Base-by-base conservation (phyloP, 768 basidiomycete species). In the Leccinum subtestaceum region DNA sequence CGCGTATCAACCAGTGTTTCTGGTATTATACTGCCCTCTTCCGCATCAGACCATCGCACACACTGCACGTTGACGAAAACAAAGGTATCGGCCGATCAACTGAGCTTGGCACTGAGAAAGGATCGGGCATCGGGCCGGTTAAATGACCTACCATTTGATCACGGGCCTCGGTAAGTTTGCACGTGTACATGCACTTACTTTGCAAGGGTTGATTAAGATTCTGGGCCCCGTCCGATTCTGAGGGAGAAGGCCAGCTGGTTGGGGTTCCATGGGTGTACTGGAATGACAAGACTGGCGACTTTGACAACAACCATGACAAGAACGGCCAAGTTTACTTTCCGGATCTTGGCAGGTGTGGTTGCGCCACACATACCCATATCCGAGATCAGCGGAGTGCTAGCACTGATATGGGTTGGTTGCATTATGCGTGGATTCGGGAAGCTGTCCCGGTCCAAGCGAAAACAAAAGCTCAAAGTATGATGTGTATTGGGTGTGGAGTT, bases 321-420 rank as follows among this genome's bases (percentile, higher is more conserved):
- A 52, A 23, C 12, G 17, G 12, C 3, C 12, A 29, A 29, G 23
- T 32, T 29, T 58, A 25, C 25, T 50, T n/a, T 36, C 34, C 58
- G 58, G 58, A 60, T 59, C 59, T 60, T 45, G 48, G 13, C 25
- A 11, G 12, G 21, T 8, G 36, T 25, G 7, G 36, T 21, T 25
- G 34, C 21, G 25, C 19, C 43, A 32, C 29, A 32, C 32, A 9
- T 43, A 21, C 45, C 17, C 43, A 19, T 11, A 43, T 4, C 43
- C 56, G 34, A 23, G 13, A 11, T 48, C 34, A 17, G 36, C 47
- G 58, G 36, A 11, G 32, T 17, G 17, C 17, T 49, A 25, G 48
- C 10, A 9, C 29, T n/a, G 23, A 31, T 29, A 53, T 36, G 51
- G 49, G 13, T 43, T 29, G 38, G 34, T 31, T 46, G 31, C 29